Conservation (phyloP, 345 rosid genomes). For the Boechera divaricarpa region DNA sequence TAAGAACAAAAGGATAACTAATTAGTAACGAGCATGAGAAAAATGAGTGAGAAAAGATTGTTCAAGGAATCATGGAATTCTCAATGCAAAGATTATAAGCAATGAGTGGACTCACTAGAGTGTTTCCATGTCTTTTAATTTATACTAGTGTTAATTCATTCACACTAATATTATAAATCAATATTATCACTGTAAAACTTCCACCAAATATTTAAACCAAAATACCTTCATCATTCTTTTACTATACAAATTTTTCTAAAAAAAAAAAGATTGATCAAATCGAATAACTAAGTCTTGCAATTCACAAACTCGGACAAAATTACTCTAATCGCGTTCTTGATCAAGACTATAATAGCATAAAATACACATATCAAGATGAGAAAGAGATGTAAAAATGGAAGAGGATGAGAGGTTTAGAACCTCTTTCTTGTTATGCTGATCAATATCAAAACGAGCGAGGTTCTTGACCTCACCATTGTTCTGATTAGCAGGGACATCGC, state of each 20-base stretch:
- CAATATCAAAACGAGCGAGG: conserved; percentile 90
- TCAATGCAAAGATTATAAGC: too few relatives aligned
- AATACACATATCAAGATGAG: conserved; percentile 16
- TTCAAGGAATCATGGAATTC: too few relatives aligned
- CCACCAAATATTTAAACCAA: too few relatives aligned
- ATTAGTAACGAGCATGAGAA: not conserved
- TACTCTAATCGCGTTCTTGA: conserved; percentile 6
- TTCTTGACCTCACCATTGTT: conserved; percentile 68
- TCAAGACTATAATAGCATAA: conserved; percentile 1
- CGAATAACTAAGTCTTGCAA: too few relatives aligned
- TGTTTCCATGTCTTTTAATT: too few relatives aligned
- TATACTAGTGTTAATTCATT: too few relatives aligned
- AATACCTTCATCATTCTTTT: too few relatives aligned
- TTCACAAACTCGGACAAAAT: not conserved
- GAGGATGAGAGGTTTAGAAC: conserved; percentile 36
- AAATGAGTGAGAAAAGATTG: not conserved
- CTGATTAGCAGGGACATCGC: conserved; percentile 56
- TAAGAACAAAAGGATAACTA: conserved; percentile 3
- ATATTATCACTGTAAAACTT: too few relatives aligned
- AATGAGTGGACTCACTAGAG: too few relatives aligned
- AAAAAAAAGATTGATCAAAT: too few relatives aligned
- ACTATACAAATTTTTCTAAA: too few relatives aligned
- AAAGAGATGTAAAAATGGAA: not conserved
- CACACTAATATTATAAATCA: too few relatives aligned
- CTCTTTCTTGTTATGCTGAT: conserved; percentile 91